phyloP scores from a whole-genome alignment of 2,329 filamentous ascomycete genomes.

The Talaromyces sp. region DNA sequence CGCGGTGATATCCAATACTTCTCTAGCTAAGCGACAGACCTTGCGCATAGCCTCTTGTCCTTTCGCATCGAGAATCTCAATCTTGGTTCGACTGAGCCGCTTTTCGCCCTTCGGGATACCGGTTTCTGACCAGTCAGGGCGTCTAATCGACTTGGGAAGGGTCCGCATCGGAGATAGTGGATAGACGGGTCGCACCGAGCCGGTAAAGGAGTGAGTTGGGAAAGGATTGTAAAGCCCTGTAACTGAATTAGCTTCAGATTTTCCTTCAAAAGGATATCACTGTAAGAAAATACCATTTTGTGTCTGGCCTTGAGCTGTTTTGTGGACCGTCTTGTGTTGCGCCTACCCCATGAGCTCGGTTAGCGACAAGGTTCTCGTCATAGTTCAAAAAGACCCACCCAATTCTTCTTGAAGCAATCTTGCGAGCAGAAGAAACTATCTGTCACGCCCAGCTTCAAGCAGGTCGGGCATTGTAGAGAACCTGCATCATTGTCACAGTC shows the following conservation, averaged over 20 bases:
- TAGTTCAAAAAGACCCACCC: constrained; percentile 61
- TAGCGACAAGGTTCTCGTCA: too few relatives aligned
- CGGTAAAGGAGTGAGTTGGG: constrained; percentile 77
- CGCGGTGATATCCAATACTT: constrained; percentile 86
- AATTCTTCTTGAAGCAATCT: constrained; percentile 95
- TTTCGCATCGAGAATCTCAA: constrained; percentile 73
- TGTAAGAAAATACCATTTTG: constrained; percentile 67
- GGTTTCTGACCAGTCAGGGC: constrained; percentile 79
- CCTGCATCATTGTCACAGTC: constrained; percentile 84
- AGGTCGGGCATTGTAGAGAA: constrained; percentile 84
- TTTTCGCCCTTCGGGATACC: constrained; percentile 67
- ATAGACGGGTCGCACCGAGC: constrained; percentile 78
- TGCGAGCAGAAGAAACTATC: constrained; percentile 74
- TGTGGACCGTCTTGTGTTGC: constrained; percentile 56
- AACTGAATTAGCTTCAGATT: constrained; percentile 70
- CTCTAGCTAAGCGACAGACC: constrained; percentile 76
- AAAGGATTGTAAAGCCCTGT: constrained; percentile 85
- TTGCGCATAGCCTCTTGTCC: constrained; percentile 85
- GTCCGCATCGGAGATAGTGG: constrained; percentile 69
- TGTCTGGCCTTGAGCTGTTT: constrained; percentile 48
- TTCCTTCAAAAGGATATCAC: too few relatives aligned
- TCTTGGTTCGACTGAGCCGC: constrained; percentile 70
- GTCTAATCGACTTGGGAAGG: constrained; percentile 73
- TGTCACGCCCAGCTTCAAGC: constrained; percentile 80
- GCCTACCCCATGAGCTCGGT: constrained; percentile 9